phyloP scores from a whole-genome alignment of 805 yeast genomes.

The Myxozyma monticola region DNA sequence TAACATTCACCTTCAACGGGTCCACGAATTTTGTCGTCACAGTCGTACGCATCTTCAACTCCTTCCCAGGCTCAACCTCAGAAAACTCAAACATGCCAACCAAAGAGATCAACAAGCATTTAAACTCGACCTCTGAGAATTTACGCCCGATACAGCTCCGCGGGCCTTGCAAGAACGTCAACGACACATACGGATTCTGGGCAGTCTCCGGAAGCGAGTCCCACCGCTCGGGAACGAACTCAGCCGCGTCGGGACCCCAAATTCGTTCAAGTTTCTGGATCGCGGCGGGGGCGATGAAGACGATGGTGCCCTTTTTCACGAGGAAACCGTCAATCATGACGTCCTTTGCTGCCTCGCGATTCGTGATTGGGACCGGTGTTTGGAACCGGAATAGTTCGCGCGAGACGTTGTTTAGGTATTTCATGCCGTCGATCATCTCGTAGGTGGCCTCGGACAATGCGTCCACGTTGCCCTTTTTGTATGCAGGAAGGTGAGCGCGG shows the following conservation, averaged over 20 bases:
- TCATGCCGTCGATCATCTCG: constrained; percentile 14
- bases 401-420: constrained; percentile 19
- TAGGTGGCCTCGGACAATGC: constrained; percentile 5
- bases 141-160: constrained; percentile 23
- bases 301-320: constrained; percentile 12
- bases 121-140: constrained; percentile 25
- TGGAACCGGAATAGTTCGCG: constrained; percentile 19
- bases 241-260: constrained; percentile 18
- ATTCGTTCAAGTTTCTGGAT: not conserved
- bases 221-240: constrained; percentile 27
- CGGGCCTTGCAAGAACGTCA: constrained; percentile 25
- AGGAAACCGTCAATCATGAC: constrained; percentile 9
- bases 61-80: constrained; percentile 7
- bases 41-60: constrained; percentile 3
- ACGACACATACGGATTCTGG: constrained; percentile 5
- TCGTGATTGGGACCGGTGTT: constrained; percentile 20
- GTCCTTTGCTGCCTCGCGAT: constrained; percentile 14
- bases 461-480: not conserved
- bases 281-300: constrained; percentile 5
- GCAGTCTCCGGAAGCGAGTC: constrained; percentile 14
- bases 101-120: constrained; percentile 16
- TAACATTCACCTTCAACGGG: constrained; percentile 11
- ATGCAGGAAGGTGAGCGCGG: constrained; percentile 9
- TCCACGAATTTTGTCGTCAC: constrained; percentile 15
- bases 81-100: constrained; percentile 18